phyloP scores from a whole-genome alignment of 78 protist species.

The Isochrysis galbana region DNA sequence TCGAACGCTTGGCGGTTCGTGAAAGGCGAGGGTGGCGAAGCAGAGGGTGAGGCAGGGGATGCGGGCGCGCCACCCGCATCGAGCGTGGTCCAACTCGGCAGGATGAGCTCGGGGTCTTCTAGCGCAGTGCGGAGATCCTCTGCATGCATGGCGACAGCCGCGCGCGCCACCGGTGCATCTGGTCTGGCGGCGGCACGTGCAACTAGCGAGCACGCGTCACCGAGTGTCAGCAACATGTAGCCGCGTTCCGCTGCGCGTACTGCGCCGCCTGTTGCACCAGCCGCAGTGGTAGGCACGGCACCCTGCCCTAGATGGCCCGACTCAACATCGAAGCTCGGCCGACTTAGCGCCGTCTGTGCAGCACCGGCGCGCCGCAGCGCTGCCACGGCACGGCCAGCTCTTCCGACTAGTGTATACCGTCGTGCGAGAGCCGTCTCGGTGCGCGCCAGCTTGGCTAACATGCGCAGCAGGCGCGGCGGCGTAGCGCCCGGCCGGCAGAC shows the following conservation, averaged over 20 bases:
- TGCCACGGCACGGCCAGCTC: background rate
- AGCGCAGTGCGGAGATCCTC: background rate
- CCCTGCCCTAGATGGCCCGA: too few species aligned
- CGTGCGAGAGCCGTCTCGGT: background rate
- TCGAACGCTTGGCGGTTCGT: too few species aligned
- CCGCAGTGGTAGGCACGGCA: too few species aligned
- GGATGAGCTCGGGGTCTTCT: background rate
- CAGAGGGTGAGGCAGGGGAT: background rate
- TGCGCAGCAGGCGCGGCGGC: constrained; percentile 12
- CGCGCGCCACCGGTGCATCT: background rate
- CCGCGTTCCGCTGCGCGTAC: background rate
- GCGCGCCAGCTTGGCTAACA: background rate
- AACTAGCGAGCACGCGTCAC: background rate
- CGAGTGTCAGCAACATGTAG: background rate
- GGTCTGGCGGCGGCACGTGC: background rate
- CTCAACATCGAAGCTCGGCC: too few species aligned
- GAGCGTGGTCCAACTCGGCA: background rate
- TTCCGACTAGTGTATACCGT: background rate
- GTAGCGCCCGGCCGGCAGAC: constrained; percentile 7
- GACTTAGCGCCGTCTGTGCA: background rate
- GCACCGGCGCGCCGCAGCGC: background rate
- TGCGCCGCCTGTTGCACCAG: background rate
- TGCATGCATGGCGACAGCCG: background rate
- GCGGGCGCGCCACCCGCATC: background rate
- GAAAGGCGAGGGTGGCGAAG: background rate